A percentile compares a stretch with the other conserved stretches of the same genome.
phyloP scores from a whole-genome alignment of 768 basidiomycete species.

The Candolleomyces eurysporus region DNA sequence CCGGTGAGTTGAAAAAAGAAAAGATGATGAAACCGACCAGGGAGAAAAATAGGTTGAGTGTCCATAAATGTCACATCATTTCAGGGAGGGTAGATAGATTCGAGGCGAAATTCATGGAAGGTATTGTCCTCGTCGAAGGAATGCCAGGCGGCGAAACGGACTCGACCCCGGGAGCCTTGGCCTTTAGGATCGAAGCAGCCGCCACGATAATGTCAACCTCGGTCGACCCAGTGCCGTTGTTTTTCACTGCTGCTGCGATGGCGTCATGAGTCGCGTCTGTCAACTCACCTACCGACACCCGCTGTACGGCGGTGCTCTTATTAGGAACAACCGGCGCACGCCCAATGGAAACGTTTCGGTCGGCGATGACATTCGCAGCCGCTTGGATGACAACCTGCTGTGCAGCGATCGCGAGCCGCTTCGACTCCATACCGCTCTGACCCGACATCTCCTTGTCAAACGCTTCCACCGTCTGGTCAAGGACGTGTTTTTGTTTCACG shows the following conservation, averaged over 20 bases:
- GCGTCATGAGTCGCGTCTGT: slow-evolving; percentile 58
- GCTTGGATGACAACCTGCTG: slow-evolving; percentile 82
- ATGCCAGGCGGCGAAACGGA: slow-evolving; percentile 20
- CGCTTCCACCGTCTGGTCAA: slow-evolving; percentile 67
- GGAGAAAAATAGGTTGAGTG: slow-evolving; percentile 18
- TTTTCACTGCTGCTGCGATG: slow-evolving; percentile 80
- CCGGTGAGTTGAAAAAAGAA: background rate
- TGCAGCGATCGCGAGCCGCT: slow-evolving; percentile 71
- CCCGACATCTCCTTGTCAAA: slow-evolving; percentile 69
- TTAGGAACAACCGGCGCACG: slow-evolving; percentile 35
- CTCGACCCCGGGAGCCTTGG: slow-evolving; percentile 31
- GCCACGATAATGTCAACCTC: slow-evolving; percentile 82
- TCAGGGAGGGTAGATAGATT: slow-evolving; percentile 40
- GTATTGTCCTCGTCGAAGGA: slow-evolving; percentile 18
- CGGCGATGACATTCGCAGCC: slow-evolving; percentile 62
- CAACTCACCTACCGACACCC: slow-evolving; percentile 50
- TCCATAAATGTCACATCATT: slow-evolving; percentile 35
- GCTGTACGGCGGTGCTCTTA: slow-evolving; percentile 43
- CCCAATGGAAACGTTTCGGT: slow-evolving; percentile 41
- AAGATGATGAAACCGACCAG: slow-evolving; percentile 11
- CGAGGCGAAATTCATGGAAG: slow-evolving; percentile 22
- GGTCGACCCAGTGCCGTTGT: slow-evolving; percentile 67
- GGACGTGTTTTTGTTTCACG: slow-evolving; percentile 78
- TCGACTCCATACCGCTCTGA: slow-evolving; percentile 47
- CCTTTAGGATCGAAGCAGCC: slow-evolving; percentile 52